Conservation (phyloP, 1,139 yeast species). For the Yamadazyma trypodendri region DNA sequence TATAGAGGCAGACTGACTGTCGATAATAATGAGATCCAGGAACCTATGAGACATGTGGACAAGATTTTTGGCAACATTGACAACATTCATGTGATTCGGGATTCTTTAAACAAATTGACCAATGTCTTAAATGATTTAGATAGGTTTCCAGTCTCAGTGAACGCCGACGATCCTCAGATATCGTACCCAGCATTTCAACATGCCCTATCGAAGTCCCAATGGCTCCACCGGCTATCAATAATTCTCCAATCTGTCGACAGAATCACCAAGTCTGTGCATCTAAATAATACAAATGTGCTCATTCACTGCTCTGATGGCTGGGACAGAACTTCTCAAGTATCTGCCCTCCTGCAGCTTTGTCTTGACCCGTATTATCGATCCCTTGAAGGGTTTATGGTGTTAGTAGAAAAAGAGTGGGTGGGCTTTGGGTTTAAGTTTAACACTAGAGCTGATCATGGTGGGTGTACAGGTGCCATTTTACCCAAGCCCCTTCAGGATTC, state of each 20-base stretch:
- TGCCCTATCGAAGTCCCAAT: slow-evolving; percentile 62
- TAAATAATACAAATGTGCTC: slow-evolving; percentile 77
- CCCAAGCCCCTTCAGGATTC: slow-evolving; percentile 17
- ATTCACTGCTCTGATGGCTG: slow-evolving; percentile 98
- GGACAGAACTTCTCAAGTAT: slow-evolving; percentile 93
- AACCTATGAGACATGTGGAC: slow-evolving; percentile 29
- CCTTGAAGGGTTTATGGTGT: slow-evolving; percentile 75
- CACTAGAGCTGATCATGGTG: slow-evolving; percentile 77
- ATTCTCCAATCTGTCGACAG: slow-evolving; percentile 77
- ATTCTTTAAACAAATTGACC: slow-evolving; percentile 65
- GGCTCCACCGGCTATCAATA: slow-evolving; percentile 74
- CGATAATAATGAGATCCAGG: slow-evolving; percentile 9
- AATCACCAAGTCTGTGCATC: slow-evolving; percentile 74
- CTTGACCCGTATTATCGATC: slow-evolving; percentile 91
- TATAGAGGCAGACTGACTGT: slow-evolving; percentile 45
- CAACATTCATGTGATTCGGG: slow-evolving; percentile 93
- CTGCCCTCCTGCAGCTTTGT: slow-evolving; percentile 81
- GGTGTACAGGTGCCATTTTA: slow-evolving; percentile 43
- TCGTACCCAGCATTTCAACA: slow-evolving; percentile 35
- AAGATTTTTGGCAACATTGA: slow-evolving; percentile 88
- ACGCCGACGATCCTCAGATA: slow-evolving; percentile 16
- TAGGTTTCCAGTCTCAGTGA: slow-evolving; percentile 31
- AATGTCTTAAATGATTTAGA: slow-evolving; percentile 71
- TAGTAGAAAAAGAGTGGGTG: slow-evolving; percentile 93
- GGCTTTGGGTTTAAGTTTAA: slow-evolving; percentile 91